Evolutionary conservation across 129 eudicot species (phyloP), one percentile per base, ranked within the genome.

Genomic region (Rutidosis leptorrhynchoides): DNA sequence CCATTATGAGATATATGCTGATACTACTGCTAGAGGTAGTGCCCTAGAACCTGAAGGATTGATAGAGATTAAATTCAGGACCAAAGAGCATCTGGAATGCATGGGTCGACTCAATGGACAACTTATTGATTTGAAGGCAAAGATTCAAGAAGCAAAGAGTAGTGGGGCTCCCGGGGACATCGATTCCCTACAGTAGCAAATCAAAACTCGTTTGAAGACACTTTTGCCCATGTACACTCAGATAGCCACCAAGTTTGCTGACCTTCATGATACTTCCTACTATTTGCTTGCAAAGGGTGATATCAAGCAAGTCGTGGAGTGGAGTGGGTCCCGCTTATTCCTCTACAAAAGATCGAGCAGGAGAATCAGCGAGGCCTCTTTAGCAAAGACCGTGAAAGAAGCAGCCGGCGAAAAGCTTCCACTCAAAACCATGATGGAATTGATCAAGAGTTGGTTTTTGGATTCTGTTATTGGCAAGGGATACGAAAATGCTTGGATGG

Each of bases 41-140:
- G 99, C 89, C 32, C 89, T 94, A 5, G 99, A 94, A 77, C 97
- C 99, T 0, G 99, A 94, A 77, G 99, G 99, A 12, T 68, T 86
- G 83, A 89, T 94, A 1, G 99, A 94, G 78, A 94, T 94, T 27
- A 94, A 89, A 74, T 94, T 94, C 65, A 72, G 97, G 22, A 80
- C 76, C 17, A 83, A 64, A 51, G 99, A 94, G 62, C 48, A 86
- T 61, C 59, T 82, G 3, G 95, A 86, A 43, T 94, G 97, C 74
- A 94, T 94, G 99, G 80, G 79, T 19, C 83, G 99, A 58, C 81
- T 89, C 7, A 97, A 94, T 69, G 87, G 78, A 20, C 86, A 81
- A 68, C 75, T 94, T 7, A 78, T 68, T 24, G 73, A 52, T 56
- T 77, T 89, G 7, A 94, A 89, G 74, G 53, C 64, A 22, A 79